Conservation (phyloP, 345 rosid genomes). For the Lenwebbia sp. region DNA sequence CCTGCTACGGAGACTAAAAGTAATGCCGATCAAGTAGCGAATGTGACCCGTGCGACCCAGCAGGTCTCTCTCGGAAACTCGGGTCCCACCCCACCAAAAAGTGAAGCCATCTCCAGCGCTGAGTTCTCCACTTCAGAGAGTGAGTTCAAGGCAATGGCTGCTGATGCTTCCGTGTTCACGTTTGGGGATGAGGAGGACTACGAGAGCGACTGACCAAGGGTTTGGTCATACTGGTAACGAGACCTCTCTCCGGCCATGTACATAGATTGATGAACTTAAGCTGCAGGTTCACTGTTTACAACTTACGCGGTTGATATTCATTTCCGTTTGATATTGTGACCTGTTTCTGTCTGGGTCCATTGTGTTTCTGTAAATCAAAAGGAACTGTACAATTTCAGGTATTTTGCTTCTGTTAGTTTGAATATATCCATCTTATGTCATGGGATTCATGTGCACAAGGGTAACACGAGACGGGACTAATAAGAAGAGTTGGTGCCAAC, state of each 20-base stretch:
- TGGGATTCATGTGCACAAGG: neutral
- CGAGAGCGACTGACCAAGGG: conserved; percentile 39
- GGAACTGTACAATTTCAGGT: neutral
- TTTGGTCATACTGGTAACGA: neutral
- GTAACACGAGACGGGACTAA: neutral
- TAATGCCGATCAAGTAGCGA: conserved; percentile 3
- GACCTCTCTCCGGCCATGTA: neutral
- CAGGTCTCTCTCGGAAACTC: conserved; percentile 8
- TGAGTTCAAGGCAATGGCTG: conserved; percentile 76
- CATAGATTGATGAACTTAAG: neutral
- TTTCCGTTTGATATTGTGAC: neutral
- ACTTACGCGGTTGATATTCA: neutral
- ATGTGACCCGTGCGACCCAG: conserved; percentile 6
- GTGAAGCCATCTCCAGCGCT: neutral
- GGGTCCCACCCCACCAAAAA: neutral
- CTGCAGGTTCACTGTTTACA: neutral
- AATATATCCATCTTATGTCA: neutral
- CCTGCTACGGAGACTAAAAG: neutral
- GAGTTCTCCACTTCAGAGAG: conserved; percentile 7
- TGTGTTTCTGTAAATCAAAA: neutral
- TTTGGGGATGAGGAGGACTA: conserved; percentile 86
- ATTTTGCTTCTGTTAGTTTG: neutral
- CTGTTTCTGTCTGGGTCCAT: neutral
- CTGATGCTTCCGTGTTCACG: conserved; percentile 81
- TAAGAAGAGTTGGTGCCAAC: neutral